Evolutionary conservation across 2,329 filamentous ascomycete species (phyloP).

Genomic region (Drechmeria coniospora): DNA sequence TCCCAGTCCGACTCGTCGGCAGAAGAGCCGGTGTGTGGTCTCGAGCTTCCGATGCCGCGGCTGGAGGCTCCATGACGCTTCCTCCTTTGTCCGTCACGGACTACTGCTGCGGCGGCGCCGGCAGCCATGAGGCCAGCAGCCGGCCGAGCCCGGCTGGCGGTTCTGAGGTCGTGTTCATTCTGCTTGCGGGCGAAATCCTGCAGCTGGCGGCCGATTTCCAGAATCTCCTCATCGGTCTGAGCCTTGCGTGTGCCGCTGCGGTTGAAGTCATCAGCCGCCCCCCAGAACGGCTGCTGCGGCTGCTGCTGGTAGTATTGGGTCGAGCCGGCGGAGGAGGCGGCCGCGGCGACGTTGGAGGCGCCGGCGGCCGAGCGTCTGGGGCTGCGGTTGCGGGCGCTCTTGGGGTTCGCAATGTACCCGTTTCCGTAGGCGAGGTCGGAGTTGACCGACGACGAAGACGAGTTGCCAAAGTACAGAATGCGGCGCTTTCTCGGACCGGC

Average conservation of each 20-base stretch:
- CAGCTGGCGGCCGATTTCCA: conserved; percentile 38
- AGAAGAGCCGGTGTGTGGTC: conserved; percentile 18
- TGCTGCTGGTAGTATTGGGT: background rate
- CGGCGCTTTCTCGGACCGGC: conserved; percentile 32
- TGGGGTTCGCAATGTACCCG: conserved; percentile 34
- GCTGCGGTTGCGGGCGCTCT: conserved; percentile 14
- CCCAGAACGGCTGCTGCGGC: background rate
- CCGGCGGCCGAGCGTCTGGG: conserved; percentile 5
- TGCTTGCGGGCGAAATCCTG: conserved; percentile 35
- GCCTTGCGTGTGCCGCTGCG: conserved; percentile 10
- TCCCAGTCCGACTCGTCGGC: conserved; percentile 41
- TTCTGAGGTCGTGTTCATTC: conserved; percentile 32
- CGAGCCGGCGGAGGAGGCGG: background rate
- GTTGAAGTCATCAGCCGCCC: conserved; percentile 1
- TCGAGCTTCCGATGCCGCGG: conserved; percentile 26
- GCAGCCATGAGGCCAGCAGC: conserved; percentile 19
- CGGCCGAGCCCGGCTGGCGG: conserved; percentile 16
- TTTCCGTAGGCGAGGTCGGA: conserved; percentile 53
- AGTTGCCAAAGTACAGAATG: conserved; percentile 44
- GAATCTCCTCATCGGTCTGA: conserved; percentile 41
- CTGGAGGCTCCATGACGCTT: conserved; percentile 15
- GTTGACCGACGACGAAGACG: conserved; percentile 52
- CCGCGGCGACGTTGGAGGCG: background rate
- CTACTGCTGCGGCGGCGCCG: conserved; percentile 21
- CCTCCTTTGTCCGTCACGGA: conserved; percentile 25